Percentiles rank a stretch among this genome's conserved stretches.
Conservation (phyloP, 73 alveolate genomes). For the Effrenium voratum region DNA sequence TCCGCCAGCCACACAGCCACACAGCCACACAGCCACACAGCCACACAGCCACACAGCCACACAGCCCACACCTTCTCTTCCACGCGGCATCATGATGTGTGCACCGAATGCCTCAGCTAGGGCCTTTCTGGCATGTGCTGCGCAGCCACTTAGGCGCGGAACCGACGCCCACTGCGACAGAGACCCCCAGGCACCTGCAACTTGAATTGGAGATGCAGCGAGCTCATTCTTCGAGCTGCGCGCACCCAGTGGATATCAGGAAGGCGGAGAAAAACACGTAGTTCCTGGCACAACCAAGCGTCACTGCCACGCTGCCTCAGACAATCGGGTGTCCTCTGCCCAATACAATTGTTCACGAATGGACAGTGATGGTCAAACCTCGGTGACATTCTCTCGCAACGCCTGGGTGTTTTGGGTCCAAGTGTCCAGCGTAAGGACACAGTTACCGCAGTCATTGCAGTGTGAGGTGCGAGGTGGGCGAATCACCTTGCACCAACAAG, state of each 20-base stretch:
- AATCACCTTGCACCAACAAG: slow-evolving; percentile 65
- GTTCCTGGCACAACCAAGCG: slow-evolving; percentile 25
- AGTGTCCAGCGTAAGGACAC: slow-evolving; percentile 95
- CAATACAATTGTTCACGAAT: slow-evolving; percentile 88
- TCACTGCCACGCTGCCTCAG: background rate
- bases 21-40: background rate
- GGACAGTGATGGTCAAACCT: slow-evolving; percentile 94
- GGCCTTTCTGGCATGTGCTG: too few relatives aligned
- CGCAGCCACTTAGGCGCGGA: too few relatives aligned
- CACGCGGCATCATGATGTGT: too few relatives aligned
- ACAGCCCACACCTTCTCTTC: too few relatives aligned
- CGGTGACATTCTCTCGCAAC: background rate
- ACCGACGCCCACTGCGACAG: slow-evolving; percentile 84
- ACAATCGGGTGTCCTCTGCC: slow-evolving; percentile 29
- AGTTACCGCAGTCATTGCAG: slow-evolving; percentile 96
- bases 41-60: background rate
- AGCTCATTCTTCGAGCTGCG: background rate
- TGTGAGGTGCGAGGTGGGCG: slow-evolving; percentile 96
- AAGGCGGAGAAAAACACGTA: slow-evolving; percentile 85
- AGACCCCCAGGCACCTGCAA: slow-evolving; percentile 69
- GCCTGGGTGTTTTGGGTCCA: background rate
- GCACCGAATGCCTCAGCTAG: too few relatives aligned
- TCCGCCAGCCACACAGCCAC: background rate
- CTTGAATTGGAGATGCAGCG: background rate
- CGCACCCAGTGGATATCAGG: slow-evolving; percentile 75